These are phyloP conservation scores for Zymoseptoria pseudotritici DNA, from an alignment of 2,329 filamentous ascomycete species.

Conservation along the genomic window DNA sequence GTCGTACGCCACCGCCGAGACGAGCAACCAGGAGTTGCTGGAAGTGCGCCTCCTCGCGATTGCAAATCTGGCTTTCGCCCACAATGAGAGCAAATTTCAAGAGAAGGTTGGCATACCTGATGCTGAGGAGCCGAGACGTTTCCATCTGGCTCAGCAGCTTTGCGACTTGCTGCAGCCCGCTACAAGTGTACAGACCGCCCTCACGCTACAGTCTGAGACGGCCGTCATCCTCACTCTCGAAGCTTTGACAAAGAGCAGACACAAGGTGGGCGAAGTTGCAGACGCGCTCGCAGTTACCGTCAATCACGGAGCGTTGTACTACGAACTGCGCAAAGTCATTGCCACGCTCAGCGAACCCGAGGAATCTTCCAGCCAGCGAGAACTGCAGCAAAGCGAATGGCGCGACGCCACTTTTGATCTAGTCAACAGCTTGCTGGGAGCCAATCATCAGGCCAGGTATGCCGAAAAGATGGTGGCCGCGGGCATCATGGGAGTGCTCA, in stretches of 20 bases:
- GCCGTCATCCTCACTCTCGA: constrained; percentile 76
- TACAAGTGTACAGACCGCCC: constrained; percentile 56
- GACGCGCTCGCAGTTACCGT: constrained; percentile 91
- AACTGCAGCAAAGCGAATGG: constrained; percentile 71
- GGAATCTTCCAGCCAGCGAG: constrained; percentile 50
- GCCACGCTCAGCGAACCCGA: constrained; percentile 63
- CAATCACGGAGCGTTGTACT: constrained; percentile 90
- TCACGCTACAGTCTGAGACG: constrained; percentile 73
- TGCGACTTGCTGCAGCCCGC: constrained; percentile 85
- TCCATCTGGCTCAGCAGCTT: constrained; percentile 86
- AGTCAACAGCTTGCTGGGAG: constrained; percentile 65
- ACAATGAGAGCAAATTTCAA: constrained; percentile 72
- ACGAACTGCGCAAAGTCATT: constrained; percentile 84
- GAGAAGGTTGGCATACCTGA: constrained; percentile 83
- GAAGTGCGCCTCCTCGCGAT: constrained; percentile 73
- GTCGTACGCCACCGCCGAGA: constrained; percentile 59
- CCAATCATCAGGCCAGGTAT: constrained; percentile 47
- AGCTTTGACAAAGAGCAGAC: constrained; percentile 71
- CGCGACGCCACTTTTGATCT: constrained; percentile 84
- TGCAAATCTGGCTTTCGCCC: constrained; percentile 84
- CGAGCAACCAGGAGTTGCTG: constrained; percentile 67
- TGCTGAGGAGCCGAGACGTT: constrained; percentile 76
- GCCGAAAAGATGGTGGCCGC: constrained; percentile 80
- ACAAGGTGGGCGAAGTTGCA: constrained; percentile 72
- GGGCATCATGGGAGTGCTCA: constrained; percentile 80